Evolutionary conservation across 2,329 filamentous ascomycete species (phyloP), one percentile per base, ranked within the genome.

Genomic region (Amphichorda felina): DNA sequence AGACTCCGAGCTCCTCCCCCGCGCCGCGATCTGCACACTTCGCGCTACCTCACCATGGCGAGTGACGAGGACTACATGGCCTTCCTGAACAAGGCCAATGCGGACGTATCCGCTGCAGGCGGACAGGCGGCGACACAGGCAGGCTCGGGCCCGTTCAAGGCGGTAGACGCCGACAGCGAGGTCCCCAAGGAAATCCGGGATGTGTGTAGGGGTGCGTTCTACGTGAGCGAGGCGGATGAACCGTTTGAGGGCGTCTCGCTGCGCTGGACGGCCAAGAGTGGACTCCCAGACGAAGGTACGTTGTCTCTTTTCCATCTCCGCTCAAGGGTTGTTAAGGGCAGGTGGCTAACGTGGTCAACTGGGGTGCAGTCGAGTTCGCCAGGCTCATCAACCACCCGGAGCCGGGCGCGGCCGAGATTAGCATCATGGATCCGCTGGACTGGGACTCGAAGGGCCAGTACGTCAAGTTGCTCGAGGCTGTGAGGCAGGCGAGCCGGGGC

Each of bases 51-150:
- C 15, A 64, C 38, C 13, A 85, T 84, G 80, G 73, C 77, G 7
- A 79, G 77, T 36, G 86, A 94, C 66, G 76, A 82, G 41, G 81
- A 82, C 42, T 95, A 94, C 65, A 73, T 78, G 59, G 67, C 80
- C 40, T 94, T 95, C 54, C 68, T 95, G 38, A 72, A 91, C 54
- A 91, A 91, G 64, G 85, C 86, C 36, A 94, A 94, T 61, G 65
- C 77, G 49, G 79, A 87, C 52, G 79, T 82, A 14, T 79, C 75
- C 53, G 70, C 75, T 38, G 40, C 51, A 42, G 26, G 18, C 25
- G 21, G 16, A 42, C 35, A 39, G 21, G 21, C 21, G 21, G 21
- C 21, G 21, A 10, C 21, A 10, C 8, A 36, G 41, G 10, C 44
- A 47, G 15, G 24, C 18, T 29, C 43, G 18, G 29, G 42, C n/a